Conservation (phyloP, 2,329 filamentous ascomycete genomes). For the Helotiales sp. region DNA sequence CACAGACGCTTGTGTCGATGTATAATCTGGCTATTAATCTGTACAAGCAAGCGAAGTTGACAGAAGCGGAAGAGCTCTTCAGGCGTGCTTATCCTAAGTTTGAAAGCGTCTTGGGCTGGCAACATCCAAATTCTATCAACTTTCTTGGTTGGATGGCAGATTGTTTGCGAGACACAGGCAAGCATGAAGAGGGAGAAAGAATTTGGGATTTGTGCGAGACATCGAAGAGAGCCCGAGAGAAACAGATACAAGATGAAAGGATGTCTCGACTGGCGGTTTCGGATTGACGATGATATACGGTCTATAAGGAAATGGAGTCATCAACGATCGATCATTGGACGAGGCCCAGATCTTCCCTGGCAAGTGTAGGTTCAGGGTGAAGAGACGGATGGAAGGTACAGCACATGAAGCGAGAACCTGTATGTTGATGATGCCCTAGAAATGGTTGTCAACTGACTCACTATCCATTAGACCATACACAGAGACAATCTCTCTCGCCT, state of each 20-base stretch:
- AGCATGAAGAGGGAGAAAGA: conserved; percentile 36
- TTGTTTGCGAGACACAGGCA: conserved; percentile 26
- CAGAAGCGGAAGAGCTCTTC: neutral
- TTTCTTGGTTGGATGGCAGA: neutral
- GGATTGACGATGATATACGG: neutral
- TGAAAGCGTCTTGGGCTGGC: neutral
- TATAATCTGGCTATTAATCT: conserved; percentile 40
- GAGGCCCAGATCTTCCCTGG: too few relatives aligned
- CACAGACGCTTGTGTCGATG: conserved; percentile 25
- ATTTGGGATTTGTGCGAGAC: neutral
- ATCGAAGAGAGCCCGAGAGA: neutral
- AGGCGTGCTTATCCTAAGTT: neutral
- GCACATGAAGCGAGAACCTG: too few relatives aligned
- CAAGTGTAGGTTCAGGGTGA: too few relatives aligned
- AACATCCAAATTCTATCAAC: neutral
- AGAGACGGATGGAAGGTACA: too few relatives aligned
- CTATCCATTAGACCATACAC: too few relatives aligned
- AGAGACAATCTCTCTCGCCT: too few relatives aligned
- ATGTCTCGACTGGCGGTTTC: neutral
- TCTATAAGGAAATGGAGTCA: neutral
- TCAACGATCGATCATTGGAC: too few relatives aligned
- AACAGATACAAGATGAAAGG: neutral
- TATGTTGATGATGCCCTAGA: too few relatives aligned
- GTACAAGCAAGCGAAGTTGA: conserved; percentile 24
- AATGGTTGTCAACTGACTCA: too few relatives aligned